Evolutionary conservation across 2,329 filamentous ascomycete species (phyloP).

Genomic region (Ceratocystis alfenasii): DNA sequence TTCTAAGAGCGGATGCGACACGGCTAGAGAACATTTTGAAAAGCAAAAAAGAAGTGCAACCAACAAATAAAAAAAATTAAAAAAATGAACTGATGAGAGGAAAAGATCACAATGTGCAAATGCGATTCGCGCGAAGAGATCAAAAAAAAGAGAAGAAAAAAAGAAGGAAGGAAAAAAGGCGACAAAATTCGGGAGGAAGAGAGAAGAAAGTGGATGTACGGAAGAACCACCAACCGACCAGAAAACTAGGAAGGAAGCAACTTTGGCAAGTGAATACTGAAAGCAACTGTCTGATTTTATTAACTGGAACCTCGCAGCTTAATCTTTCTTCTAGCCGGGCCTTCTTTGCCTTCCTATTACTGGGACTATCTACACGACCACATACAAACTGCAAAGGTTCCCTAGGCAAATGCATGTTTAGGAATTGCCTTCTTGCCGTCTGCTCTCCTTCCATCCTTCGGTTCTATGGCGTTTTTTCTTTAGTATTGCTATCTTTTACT

Average conservation of each 20-base stretch:
- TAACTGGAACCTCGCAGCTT: not conserved
- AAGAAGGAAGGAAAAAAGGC: constrained; percentile 14
- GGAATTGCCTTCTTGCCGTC: constrained; percentile 2
- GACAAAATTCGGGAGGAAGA: constrained; percentile 21
- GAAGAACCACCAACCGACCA: constrained; percentile 3
- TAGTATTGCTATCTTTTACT: not conserved
- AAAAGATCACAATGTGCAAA: constrained; percentile 18
- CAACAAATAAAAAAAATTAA: constrained; percentile 16
- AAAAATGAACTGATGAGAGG: constrained; percentile 11
- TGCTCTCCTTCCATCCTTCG: constrained; percentile 20
- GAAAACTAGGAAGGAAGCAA: constrained; percentile 8
- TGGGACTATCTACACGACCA: not conserved
- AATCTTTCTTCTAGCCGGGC: not conserved
- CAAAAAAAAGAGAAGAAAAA: constrained; percentile 17
- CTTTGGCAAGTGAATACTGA: constrained; percentile 11
- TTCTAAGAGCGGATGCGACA: constrained; percentile 22
- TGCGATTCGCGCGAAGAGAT: constrained; percentile 23
- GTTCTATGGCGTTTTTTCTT: constrained; percentile 20
- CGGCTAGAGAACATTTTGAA: constrained; percentile 22
- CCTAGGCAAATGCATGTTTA: not conserved
- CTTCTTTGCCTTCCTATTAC: not conserved
- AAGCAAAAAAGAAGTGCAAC: constrained; percentile 22
- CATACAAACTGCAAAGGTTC: not conserved
- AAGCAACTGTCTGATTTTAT: not conserved
- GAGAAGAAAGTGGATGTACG: constrained; percentile 21